Base-by-base conservation (phyloP, 2,329 filamentous ascomycete genomes). In the Pseudopyricularia javanii region DNA sequence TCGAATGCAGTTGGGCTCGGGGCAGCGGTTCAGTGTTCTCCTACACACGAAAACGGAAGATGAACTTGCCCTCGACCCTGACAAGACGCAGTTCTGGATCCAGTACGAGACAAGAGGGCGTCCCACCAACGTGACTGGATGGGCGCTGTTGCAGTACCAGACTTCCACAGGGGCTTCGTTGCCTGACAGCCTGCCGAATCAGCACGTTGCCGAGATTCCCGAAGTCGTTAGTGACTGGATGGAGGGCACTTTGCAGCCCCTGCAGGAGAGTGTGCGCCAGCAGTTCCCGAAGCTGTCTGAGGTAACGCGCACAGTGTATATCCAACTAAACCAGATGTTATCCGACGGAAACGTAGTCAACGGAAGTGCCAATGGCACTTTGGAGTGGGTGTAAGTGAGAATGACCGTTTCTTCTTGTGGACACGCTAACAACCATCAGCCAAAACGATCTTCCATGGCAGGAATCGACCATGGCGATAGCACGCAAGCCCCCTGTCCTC, bases 21-120 rank as follows among this genome's bases (percentile, higher is more conserved):
- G 82, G 0, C 80, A 85, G 59, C 74, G 81, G n/a, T 84, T 78
- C 61, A 78, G 78, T 55, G 67, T 74, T 0, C 65, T 84, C 2
- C 66, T 85, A 32, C 69, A 66, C 12, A 71, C 79, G 1, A 83
- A 82, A 58, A 68, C 68, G 1, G 58, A 56, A 43, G 64, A 65
- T 1, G 70, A 80, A 56, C 63, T 80, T 2, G 56, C 60, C 3
- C 58, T 62, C 0, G 54, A 64, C 12, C 8, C 4, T 11, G 61
- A 64, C 11, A 62, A 69, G 56, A 62, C 63, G 3, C 60, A 70
- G 54, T 67, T 70, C 59, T 62, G 67, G 56, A 66, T 79, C 53
- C 66, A 77, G 57, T 68, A 71, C 58, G 55, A 70, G 54, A 78
- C 71, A 9, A 71, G 71, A 15, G 74, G 78, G 35, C 70, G 77